Conservation (phyloP, 2,329 filamentous ascomycete species). For the Aspergillus amoenus region DNA sequence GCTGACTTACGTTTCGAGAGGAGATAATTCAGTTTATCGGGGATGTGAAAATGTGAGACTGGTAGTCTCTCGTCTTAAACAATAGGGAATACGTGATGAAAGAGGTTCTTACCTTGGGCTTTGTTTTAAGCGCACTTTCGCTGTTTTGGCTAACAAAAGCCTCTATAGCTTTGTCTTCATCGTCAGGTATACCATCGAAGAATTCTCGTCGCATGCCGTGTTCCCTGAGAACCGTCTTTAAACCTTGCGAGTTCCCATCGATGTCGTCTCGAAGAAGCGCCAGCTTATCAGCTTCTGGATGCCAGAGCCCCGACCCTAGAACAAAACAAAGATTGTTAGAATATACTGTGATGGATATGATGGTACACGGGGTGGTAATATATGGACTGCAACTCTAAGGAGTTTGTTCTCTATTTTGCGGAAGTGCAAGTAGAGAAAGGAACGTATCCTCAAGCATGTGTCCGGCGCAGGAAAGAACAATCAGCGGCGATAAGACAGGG, state of each 20-base stretch:
- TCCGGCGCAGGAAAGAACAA: neutral
- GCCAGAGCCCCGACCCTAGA: slow-evolving; percentile 75
- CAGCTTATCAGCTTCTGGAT: slow-evolving; percentile 67
- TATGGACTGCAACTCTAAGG: too few species aligned
- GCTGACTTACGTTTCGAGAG: neutral
- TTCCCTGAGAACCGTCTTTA: slow-evolving; percentile 67
- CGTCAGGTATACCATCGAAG: slow-evolving; percentile 56
- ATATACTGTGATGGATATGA: neutral
- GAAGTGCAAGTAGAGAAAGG: neutral
- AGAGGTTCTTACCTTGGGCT: slow-evolving; percentile 68
- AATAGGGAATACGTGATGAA: neutral
- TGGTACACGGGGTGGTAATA: neutral
- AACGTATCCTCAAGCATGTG: neutral
- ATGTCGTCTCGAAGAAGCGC: slow-evolving; percentile 70
- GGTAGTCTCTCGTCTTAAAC: neutral
- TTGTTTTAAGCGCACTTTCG: slow-evolving; percentile 76
- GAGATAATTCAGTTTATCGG: neutral
- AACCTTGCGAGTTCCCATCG: slow-evolving; percentile 67
- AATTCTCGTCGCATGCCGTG: slow-evolving; percentile 63
- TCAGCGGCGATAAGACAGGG: neutral
- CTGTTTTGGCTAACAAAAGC: slow-evolving; percentile 71
- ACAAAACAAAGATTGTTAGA: slow-evolving; percentile 14
- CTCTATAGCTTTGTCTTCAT: slow-evolving; percentile 61
- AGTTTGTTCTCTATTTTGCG: too few species aligned
- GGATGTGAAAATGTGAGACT: neutral